Conservation (phyloP, 805 yeast species). For the Metschnikowia sp. region DNA sequence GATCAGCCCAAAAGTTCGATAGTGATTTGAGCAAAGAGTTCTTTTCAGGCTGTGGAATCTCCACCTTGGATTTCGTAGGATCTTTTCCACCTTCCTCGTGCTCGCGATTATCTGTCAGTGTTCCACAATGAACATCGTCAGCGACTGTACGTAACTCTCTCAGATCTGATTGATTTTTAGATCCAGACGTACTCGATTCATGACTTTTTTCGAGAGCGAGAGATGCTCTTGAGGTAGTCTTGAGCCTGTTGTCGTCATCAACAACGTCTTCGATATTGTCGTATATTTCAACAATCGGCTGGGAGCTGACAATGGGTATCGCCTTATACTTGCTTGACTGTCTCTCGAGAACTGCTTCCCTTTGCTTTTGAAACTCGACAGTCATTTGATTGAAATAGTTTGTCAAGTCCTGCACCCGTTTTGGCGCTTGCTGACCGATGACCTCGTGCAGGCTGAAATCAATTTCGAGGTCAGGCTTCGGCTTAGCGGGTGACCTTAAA, state of each 20-base stretch:
- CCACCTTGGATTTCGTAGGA: slow-evolving; percentile 14
- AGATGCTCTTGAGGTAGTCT: background rate
- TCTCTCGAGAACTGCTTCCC: slow-evolving; percentile 66
- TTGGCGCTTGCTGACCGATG: slow-evolving; percentile 14
- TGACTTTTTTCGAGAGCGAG: background rate
- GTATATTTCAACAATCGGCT: slow-evolving; percentile 88
- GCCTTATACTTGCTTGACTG: slow-evolving; percentile 66
- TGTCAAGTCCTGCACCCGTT: slow-evolving; percentile 60
- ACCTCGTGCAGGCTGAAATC: slow-evolving; percentile 4
- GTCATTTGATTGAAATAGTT: slow-evolving; percentile 70
- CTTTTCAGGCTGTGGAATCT: slow-evolving; percentile 53
- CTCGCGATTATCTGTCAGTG: too few relatives aligned
- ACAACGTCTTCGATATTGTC: slow-evolving; percentile 88
- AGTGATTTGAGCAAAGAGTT: slow-evolving; percentile 77
- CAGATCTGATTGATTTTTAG: background rate
- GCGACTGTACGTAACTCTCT: too few relatives aligned
- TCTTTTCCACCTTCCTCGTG: slow-evolving; percentile 1
- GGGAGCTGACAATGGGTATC: slow-evolving; percentile 65
- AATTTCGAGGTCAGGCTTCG: slow-evolving; percentile 5
- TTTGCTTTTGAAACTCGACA: slow-evolving; percentile 82
- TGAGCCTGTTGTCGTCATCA: slow-evolving; percentile 35
- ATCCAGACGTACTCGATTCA: background rate
- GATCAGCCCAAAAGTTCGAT: slow-evolving; percentile 94
- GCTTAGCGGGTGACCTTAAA: slow-evolving; percentile 8
- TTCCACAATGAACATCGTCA: too few relatives aligned